A percentile compares a stretch with the other conserved stretches of the same genome.
phyloP scores from a whole-genome alignment of 106 monocot genomes.

The Allium sativum region DNA sequence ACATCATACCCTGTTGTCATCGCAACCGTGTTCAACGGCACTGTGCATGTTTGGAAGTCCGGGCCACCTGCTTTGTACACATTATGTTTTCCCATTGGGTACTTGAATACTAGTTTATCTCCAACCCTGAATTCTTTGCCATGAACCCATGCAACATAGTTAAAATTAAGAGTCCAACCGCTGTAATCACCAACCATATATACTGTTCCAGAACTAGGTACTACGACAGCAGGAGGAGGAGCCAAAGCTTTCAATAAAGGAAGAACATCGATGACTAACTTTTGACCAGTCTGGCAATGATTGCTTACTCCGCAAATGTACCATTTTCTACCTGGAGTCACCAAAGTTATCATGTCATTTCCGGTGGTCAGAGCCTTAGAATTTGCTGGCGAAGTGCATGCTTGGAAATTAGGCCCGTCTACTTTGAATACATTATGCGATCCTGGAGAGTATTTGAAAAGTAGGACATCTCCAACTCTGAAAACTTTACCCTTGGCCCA shows the following conservation, averaged over 20 bases:
- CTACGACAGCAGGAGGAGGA: not conserved
- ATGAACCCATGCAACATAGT: too few relatives aligned
- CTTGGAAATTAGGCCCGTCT: not conserved
- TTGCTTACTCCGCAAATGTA: conserved; percentile 1
- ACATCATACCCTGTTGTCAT: conserved; percentile 6
- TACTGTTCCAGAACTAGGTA: not conserved
- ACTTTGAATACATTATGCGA: conserved; percentile 1
- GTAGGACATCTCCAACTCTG: too few relatives aligned
- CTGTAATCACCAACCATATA: too few relatives aligned
- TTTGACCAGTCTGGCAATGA: conserved; percentile 3
- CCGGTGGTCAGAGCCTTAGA: too few relatives aligned
- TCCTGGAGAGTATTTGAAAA: not conserved
- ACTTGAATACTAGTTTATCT: conserved; percentile 7
- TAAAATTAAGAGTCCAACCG: too few relatives aligned
- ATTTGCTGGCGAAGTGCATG: too few relatives aligned
- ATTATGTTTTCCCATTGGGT: not conserved
- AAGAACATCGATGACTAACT: not conserved
- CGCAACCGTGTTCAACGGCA: not conserved
- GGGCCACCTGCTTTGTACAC: not conserved
- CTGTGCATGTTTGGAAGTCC: not conserved
- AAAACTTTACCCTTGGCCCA: too few relatives aligned
- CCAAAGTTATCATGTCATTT: too few relatives aligned
- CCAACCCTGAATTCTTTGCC: too few relatives aligned
- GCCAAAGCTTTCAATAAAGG: not conserved
- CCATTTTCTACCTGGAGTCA: too few relatives aligned